These are phyloP conservation scores for Botrytis paeoniae DNA, from an alignment of 2,329 filamentous ascomycete genomes.

Conservation along the genomic window DNA sequence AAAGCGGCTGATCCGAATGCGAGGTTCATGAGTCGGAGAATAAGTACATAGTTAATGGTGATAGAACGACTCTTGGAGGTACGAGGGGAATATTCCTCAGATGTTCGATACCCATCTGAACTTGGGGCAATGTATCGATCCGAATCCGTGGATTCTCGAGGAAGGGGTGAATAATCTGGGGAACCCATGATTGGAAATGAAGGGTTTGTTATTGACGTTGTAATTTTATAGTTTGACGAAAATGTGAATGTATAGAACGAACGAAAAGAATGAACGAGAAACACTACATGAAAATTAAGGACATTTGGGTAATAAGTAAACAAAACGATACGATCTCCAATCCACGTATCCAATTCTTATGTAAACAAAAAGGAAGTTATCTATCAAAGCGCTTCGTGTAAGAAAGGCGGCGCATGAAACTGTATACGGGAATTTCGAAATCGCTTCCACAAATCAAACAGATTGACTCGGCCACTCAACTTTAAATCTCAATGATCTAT, in stretches of 20 bases:
- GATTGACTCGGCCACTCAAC: background rate
- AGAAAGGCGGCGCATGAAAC: background rate
- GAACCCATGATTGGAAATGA: constrained; percentile 1
- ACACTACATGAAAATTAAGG: background rate
- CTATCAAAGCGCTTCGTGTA: background rate
- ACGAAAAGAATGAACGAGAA: background rate
- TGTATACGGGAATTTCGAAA: background rate
- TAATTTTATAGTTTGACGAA: background rate
- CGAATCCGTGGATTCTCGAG: constrained; percentile 6
- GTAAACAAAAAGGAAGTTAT: background rate
- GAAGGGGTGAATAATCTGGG: background rate
- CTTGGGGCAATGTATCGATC: background rate
- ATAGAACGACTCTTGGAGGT: background rate
- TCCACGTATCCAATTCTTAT: background rate
- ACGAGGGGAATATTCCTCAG: background rate
- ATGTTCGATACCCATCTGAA: background rate
- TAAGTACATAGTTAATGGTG: constrained; percentile 1
- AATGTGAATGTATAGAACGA: background rate
- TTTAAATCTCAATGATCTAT: background rate
- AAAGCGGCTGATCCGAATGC: background rate
- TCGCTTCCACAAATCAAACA: background rate
- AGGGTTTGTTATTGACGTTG: background rate
- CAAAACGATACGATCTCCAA: background rate
- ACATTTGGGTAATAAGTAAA: background rate
- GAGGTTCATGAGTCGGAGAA: background rate